Evolutionary conservation across 2,329 filamentous ascomycete genomes (phyloP).

Genomic region (Epichloe gansuensis): DNA sequence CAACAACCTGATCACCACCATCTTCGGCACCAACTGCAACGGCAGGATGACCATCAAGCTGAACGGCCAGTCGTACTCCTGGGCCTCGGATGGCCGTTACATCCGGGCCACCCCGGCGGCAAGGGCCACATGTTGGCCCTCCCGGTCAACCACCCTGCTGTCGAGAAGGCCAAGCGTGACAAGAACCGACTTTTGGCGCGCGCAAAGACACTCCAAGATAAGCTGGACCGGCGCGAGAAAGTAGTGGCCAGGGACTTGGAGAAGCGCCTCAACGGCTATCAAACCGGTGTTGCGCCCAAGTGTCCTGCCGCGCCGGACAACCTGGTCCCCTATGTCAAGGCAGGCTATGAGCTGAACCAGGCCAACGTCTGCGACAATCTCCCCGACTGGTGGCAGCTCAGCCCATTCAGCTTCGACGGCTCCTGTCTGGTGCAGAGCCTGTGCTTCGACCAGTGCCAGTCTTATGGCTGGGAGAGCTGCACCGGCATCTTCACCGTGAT

Average conservation of each 20-base stretch:
- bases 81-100: background rate
- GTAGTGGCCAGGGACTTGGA: background rate
- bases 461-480: background rate
- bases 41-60: background rate
- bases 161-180: background rate
- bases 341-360: background rate
- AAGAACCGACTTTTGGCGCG: background rate
- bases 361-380: background rate
- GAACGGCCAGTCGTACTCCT: background rate
- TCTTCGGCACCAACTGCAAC: conserved; percentile 1
- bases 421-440: background rate
- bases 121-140: background rate
- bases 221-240: background rate
- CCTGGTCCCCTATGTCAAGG: background rate
- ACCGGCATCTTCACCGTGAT: background rate
- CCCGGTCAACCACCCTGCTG: background rate
- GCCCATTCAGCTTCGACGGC: background rate
- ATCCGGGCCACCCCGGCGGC: background rate
- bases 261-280: background rate
- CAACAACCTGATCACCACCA: background rate
- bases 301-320: background rate
- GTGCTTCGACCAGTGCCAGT: conserved; percentile 1
- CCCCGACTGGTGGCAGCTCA: background rate
- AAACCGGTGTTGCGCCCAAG: background rate
- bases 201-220: background rate